These are phyloP conservation scores for Leccinum ochraceum DNA, from an alignment of 768 basidiomycete genomes.

Conservation along the genomic window DNA sequence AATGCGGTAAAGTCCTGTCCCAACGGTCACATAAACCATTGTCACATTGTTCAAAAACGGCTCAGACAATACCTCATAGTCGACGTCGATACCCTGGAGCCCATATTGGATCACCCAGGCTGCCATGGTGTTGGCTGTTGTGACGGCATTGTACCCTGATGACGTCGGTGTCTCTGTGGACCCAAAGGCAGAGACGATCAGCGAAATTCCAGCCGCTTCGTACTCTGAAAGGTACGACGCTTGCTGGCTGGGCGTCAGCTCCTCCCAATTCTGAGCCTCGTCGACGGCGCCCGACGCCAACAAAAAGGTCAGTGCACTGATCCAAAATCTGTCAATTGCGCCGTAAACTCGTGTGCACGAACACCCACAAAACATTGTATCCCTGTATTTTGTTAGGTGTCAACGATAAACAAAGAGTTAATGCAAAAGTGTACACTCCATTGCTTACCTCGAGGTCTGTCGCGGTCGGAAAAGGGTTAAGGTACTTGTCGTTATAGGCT, in stretches of 20 bases:
- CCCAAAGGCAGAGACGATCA: conserved; percentile 59
- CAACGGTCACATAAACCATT: background rate
- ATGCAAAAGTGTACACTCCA: background rate
- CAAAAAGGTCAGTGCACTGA: conserved; percentile 44
- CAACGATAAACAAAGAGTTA: background rate
- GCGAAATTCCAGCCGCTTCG: conserved; percentile 51
- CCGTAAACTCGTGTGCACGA: background rate
- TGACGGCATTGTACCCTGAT: conserved; percentile 39
- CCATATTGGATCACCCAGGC: conserved; percentile 47
- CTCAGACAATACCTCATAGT: conserved; percentile 43
- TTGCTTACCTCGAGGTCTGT: conserved; percentile 43
- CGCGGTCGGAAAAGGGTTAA: conserved; percentile 45
- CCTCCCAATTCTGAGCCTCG: conserved; percentile 47
- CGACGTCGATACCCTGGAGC: conserved; percentile 53
- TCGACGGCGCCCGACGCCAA: conserved; percentile 42
- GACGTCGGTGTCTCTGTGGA: conserved; percentile 44
- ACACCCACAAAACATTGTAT: conserved; percentile 36
- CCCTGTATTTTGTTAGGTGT: conserved; percentile 22
- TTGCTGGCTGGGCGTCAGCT: conserved; percentile 38
- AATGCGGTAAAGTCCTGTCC: conserved; percentile 37
- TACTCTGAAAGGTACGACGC: conserved; percentile 48
- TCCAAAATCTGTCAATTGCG: background rate
- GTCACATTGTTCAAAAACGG: background rate
- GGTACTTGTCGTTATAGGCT: conserved; percentile 42
- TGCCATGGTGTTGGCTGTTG: conserved; percentile 45